A percentile compares a stretch with the other conserved stretches of the same genome.
Evolutionary conservation across 495 filamentous ascomycete genomes (phyloP).

Genomic region (Daldinia decipiens): DNA sequence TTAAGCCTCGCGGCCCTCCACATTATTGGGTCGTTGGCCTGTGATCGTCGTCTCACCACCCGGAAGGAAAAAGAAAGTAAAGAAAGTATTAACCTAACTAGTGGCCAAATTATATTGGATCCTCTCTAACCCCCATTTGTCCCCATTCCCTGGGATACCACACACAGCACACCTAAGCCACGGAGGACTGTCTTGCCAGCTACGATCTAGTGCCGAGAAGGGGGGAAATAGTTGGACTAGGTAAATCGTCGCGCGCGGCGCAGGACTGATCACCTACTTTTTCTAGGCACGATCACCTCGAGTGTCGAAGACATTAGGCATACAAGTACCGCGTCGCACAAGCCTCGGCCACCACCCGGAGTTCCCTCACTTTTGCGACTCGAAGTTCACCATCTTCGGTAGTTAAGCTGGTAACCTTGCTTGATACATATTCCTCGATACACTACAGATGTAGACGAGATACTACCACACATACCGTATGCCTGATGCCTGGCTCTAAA

Average conservation of each 20-base stretch:
- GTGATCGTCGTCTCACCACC: conserved; percentile 40
- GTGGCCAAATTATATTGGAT: conserved; percentile 38
- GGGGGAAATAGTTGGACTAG: conserved; percentile 24
- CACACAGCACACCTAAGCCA: conserved; percentile 21
- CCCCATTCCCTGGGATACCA: conserved; percentile 37
- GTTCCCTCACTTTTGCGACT: conserved; percentile 37
- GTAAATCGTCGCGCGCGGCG: conserved; percentile 34
- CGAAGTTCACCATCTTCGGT: conserved; percentile 42
- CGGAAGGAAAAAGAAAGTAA: conserved; percentile 22
- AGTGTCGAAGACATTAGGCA: conserved; percentile 41
- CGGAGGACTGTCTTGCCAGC: conserved; percentile 12
- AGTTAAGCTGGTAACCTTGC: conserved; percentile 37
- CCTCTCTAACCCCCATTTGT: conserved; percentile 34
- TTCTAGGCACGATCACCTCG: conserved; percentile 41
- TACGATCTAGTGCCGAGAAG: conserved; percentile 33
- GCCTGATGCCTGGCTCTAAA: conserved; percentile 44
- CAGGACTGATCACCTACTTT: conserved; percentile 40
- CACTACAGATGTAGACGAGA: conserved; percentile 39
- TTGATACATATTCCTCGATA: conserved; percentile 22
- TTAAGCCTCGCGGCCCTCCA: conserved; percentile 34
- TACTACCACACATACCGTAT: conserved; percentile 21
- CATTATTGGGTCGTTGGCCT: conserved; percentile 25
- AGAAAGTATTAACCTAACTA: conserved; percentile 18
- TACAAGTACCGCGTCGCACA: conserved; percentile 46
- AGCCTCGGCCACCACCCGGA: conserved; percentile 38